Evolutionary conservation across 2,329 filamentous ascomycete genomes (phyloP).

Genomic region (Pyrenochaeta sp.): DNA sequence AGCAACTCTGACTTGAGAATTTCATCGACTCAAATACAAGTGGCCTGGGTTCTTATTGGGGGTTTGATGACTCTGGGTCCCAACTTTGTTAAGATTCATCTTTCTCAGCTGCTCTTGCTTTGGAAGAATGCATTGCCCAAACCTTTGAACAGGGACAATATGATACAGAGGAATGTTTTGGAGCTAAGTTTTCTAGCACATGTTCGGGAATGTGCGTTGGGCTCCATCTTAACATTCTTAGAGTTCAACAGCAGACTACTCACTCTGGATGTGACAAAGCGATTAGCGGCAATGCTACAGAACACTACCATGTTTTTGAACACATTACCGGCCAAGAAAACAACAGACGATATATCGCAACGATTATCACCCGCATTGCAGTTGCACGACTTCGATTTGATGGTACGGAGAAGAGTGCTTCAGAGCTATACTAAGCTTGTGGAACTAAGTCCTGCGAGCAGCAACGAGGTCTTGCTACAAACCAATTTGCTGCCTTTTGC

Average conservation of each 20-base stretch:
- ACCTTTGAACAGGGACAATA: conserved; percentile 91
- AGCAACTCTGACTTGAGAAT: conserved; percentile 88
- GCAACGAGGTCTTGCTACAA: conserved; percentile 85
- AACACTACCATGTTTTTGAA: conserved; percentile 92
- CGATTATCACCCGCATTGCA: conserved; percentile 85
- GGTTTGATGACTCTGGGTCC: conserved; percentile 95
- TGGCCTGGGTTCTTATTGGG: conserved; percentile 96
- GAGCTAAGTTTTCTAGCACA: conserved; percentile 94
- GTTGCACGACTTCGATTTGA: conserved; percentile 86
- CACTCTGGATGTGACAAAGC: conserved; percentile 91
- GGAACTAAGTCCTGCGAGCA: conserved; percentile 83
- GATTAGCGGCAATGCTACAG: conserved; percentile 92
- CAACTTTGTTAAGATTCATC: conserved; percentile 98
- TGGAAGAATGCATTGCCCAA: conserved; percentile 99
- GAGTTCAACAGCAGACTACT: conserved; percentile 92
- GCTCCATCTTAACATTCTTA: conserved; percentile 89
- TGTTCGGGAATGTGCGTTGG: conserved; percentile 91
- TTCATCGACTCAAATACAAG: conserved; percentile 94
- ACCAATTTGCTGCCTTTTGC: conserved; percentile 91
- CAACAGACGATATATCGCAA: conserved; percentile 85
- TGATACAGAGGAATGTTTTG: conserved; percentile 80
- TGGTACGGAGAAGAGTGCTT: conserved; percentile 90
- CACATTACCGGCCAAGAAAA: conserved; percentile 82
- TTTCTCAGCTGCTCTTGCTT: conserved; percentile 88
- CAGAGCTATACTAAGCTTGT: conserved; percentile 95